A percentile compares a stretch with the other conserved stretches of the same genome.
Evolutionary conservation across 208 protist species (phyloP).

Genomic region (Wallacemonas sp.): DNA sequence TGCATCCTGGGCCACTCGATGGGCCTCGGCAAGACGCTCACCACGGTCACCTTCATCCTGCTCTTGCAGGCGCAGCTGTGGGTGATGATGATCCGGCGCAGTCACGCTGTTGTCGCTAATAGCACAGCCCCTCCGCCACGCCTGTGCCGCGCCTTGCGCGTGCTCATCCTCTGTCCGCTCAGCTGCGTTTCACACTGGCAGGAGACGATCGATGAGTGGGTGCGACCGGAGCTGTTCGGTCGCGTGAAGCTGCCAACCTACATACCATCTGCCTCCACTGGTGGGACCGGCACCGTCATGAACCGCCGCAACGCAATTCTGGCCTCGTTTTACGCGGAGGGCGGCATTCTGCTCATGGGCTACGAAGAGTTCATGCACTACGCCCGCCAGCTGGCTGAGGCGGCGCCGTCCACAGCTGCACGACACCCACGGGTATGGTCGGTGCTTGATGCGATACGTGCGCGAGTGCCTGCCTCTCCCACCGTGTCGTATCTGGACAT

Average conservation of each 20-base stretch:
- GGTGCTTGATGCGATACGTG: conserved; percentile 34
- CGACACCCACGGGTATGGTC: conserved; percentile 27
- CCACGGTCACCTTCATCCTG: conserved; percentile 61
- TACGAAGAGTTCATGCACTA: conserved; percentile 81
- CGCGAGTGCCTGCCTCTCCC: conserved; percentile 29
- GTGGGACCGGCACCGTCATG: background rate
- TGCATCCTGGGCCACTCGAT: conserved; percentile 87
- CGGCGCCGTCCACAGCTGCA: conserved; percentile 4
- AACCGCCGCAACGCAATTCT: conserved; percentile 19
- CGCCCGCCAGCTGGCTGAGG: background rate
- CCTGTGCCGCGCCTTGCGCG: conserved; percentile 39
- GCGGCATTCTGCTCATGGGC: conserved; percentile 74
- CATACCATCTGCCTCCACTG: conserved; percentile 34
- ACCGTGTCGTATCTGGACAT: conserved; percentile 50
- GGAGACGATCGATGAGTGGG: conserved; percentile 52
- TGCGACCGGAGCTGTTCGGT: conserved; percentile 44
- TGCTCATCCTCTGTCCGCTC: conserved; percentile 70
- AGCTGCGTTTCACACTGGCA: conserved; percentile 78
- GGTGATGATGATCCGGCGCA: conserved; percentile 34
- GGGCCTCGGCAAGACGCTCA: conserved; percentile 89
- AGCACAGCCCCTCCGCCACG: background rate
- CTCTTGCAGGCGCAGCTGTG: conserved; percentile 59
- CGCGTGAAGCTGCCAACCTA: conserved; percentile 29
- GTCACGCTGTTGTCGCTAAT: conserved; percentile 2
- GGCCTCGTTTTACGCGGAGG: conserved; percentile 45